phyloP scores from a whole-genome alignment of 768 basidiomycete genomes.

The Nidularia pulvinata region DNA sequence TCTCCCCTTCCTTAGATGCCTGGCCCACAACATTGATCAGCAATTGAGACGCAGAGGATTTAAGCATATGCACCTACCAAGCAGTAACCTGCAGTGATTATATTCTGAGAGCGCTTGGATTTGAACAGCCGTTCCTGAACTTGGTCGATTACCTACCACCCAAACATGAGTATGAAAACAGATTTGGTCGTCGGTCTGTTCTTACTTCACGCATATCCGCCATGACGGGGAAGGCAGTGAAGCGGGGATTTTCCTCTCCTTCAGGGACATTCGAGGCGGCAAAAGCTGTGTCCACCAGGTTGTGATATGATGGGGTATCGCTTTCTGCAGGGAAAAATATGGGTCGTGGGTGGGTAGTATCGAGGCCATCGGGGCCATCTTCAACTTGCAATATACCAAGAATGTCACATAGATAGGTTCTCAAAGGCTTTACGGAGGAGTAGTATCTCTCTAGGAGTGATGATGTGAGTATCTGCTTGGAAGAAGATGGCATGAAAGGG shows the following conservation, averaged over 20 bases:
- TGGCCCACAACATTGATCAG: slow-evolving; percentile 3
- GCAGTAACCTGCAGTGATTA: slow-evolving; percentile 69
- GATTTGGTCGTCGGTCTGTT: neutral
- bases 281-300: slow-evolving; percentile 43
- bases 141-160: slow-evolving; percentile 54
- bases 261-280: slow-evolving; percentile 28
- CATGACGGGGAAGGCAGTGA: slow-evolving; percentile 34
- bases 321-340: slow-evolving; percentile 10
- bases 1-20: slow-evolving; percentile 29
- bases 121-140: slow-evolving; percentile 57
- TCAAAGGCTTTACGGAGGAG: slow-evolving; percentile 31
- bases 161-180: neutral
- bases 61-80: slow-evolving; percentile 39
- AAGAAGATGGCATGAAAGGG: neutral
- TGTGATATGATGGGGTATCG: slow-evolving; percentile 24
- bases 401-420: slow-evolving; percentile 35
- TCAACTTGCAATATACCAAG: slow-evolving; percentile 13
- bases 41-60: too few relatives aligned
- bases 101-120: slow-evolving; percentile 42
- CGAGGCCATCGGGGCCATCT: neutral
- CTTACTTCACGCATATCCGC: slow-evolving; percentile 55
- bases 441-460: slow-evolving; percentile 44
- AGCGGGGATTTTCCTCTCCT: slow-evolving; percentile 7
- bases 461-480: slow-evolving; percentile 13
- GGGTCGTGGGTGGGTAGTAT: neutral